These are phyloP conservation scores for Fusarium brachygibbosum DNA, from an alignment of 2,329 filamentous ascomycete species.

Conservation along the genomic window DNA sequence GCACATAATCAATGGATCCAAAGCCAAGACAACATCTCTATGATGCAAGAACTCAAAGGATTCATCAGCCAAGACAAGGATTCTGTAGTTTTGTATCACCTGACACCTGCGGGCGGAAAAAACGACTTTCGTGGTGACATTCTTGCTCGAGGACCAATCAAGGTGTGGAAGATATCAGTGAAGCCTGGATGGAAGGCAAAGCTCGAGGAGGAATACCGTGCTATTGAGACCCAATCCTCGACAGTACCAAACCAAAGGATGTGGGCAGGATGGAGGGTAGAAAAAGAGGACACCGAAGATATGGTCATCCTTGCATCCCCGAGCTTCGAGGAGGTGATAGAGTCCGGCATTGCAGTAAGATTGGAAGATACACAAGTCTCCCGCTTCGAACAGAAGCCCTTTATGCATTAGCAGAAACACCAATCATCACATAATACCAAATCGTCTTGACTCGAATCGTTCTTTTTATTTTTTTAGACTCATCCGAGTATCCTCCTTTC, in stretches of 20 bases:
- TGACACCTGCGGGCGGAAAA: conserved; percentile 52
- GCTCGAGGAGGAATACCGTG: conserved; percentile 54
- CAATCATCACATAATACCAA: conserved; percentile 25
- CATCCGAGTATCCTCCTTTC: conserved; percentile 57
- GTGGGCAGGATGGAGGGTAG: conserved; percentile 60
- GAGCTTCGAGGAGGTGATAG: conserved; percentile 53
- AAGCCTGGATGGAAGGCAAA: conserved; percentile 49
- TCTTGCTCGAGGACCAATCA: conserved; percentile 50
- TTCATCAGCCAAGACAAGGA: conserved; percentile 53
- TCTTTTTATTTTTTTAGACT: conserved; percentile 53
- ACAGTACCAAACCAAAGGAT: conserved; percentile 51
- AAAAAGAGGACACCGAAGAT: conserved; percentile 55
- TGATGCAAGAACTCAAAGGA: conserved; percentile 52
- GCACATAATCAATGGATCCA: conserved; percentile 61
- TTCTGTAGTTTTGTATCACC: conserved; percentile 58
- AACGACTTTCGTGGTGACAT: conserved; percentile 47
- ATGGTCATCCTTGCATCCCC: conserved; percentile 59
- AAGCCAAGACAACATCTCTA: conserved; percentile 56
- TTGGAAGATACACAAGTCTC: conserved; percentile 39
- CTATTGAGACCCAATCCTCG: conserved; percentile 51
- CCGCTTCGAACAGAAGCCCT: conserved; percentile 45
- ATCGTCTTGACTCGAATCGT: conserved; percentile 53
- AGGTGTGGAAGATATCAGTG: conserved; percentile 55
- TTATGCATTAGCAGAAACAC: conserved; percentile 42
- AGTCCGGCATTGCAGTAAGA: conserved; percentile 45